Percentiles rank a stretch among this genome's conserved stretches.
These are phyloP conservation scores for Filobasidium floriforme DNA, from an alignment of 768 basidiomycete genomes.

Conservation along the genomic window DNA sequence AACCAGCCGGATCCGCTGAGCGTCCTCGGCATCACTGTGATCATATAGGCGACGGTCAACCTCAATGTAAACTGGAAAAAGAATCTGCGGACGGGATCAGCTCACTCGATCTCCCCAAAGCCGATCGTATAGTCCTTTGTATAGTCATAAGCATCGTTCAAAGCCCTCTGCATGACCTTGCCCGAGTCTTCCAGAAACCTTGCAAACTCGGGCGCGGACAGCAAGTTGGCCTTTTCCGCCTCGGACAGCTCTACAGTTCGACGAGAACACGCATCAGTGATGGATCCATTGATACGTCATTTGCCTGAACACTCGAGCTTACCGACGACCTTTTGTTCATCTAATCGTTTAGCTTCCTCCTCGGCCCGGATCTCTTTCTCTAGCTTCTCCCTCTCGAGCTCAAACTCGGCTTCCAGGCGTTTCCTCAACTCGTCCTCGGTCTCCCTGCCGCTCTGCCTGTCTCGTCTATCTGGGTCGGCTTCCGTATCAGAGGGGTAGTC, in stretches of 20 bases:
- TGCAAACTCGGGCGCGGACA: slow-evolving; percentile 80
- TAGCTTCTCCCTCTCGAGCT: slow-evolving; percentile 77
- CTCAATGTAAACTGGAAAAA: slow-evolving; percentile 4
- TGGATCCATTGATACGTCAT: neutral
- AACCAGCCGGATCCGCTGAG: slow-evolving; percentile 79
- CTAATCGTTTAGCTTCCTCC: slow-evolving; percentile 27
- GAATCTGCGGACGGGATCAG: slow-evolving; percentile 24
- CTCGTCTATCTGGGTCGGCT: slow-evolving; percentile 46
- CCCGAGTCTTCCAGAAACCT: slow-evolving; percentile 92
- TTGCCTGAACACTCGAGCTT: slow-evolving; percentile 12
- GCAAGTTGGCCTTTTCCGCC: slow-evolving; percentile 72
- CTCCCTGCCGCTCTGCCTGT: slow-evolving; percentile 34
- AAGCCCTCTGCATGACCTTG: slow-evolving; percentile 86
- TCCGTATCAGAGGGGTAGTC: slow-evolving; percentile 50
- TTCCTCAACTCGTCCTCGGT: slow-evolving; percentile 70
- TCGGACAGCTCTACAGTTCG: slow-evolving; percentile 63
- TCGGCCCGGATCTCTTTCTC: slow-evolving; percentile 57
- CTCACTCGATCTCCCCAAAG: slow-evolving; percentile 73
- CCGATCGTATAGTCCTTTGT: slow-evolving; percentile 92
- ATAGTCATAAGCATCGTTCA: slow-evolving; percentile 94
- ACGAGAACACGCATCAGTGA: neutral
- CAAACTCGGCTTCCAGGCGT: slow-evolving; percentile 70
- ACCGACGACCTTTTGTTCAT: slow-evolving; percentile 29
- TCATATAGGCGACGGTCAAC: neutral
- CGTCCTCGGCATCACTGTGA: slow-evolving; percentile 77